Conservation (phyloP, 192 early-diverging fungal genomes). For the Linnemannia exigua region DNA sequence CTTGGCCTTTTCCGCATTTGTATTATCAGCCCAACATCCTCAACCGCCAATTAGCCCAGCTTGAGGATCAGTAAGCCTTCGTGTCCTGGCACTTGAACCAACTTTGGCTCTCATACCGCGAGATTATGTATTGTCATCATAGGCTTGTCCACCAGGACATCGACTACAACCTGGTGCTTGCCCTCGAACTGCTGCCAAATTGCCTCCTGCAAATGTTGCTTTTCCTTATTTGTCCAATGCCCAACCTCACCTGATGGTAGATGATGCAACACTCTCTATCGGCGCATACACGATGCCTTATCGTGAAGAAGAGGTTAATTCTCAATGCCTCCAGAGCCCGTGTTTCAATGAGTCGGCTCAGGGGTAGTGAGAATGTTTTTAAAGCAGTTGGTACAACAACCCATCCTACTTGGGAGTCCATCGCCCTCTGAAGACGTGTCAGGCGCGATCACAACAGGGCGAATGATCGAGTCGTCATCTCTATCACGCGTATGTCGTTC, state of each 20-base stretch:
- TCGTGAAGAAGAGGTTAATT: not conserved
- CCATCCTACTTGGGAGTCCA: conserved; percentile 3
- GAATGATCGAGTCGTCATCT: not conserved
- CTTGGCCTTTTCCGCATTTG: not conserved
- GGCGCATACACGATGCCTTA: not conserved
- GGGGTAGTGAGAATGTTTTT: not conserved
- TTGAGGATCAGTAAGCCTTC: not conserved
- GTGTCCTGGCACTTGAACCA: not conserved
- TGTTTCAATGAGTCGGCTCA: not conserved
- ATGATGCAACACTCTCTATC: not conserved
- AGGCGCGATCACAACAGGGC: no score
- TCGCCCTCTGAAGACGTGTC: no score
- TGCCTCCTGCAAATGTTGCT: not conserved
- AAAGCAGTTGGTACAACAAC: not conserved
- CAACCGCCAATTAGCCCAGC: not conserved
- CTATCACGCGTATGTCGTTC: no score
- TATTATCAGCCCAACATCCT: not conserved
- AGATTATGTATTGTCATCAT: not conserved
- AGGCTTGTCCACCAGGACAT: not conserved
- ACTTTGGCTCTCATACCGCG: no score
- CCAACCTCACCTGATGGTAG: not conserved
- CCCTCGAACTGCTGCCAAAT: not conserved
- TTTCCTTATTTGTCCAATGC: not conserved
- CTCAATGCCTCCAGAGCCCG: not conserved
- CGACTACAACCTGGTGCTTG: not conserved